Evolutionary conservation across 305 asterid genomes (phyloP).

Genomic region (Fraxinus angustifolia): DNA sequence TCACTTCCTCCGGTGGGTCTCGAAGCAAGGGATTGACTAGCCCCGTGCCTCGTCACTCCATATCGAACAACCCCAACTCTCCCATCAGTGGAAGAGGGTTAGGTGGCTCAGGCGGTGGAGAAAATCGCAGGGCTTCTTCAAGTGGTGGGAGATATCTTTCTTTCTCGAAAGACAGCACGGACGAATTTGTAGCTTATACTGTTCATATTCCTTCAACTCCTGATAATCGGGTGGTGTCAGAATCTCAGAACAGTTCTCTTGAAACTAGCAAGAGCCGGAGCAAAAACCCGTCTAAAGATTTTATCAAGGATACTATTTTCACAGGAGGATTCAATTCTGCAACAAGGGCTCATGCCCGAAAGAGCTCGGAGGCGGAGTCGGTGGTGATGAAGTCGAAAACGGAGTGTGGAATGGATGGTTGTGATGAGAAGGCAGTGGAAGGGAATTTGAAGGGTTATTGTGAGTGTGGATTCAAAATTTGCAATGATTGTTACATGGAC

Average conservation of each 20-base stretch:
- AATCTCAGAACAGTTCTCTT: slow-evolving; percentile 42
- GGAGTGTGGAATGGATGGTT: slow-evolving; percentile 68
- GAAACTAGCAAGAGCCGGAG: slow-evolving; percentile 43
- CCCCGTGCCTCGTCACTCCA: slow-evolving; percentile 68
- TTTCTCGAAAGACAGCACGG: slow-evolving; percentile 61
- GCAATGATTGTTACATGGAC: slow-evolving; percentile 68
- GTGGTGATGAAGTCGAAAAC: slow-evolving; percentile 42
- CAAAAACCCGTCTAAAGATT: slow-evolving; percentile 46
- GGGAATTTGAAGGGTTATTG: slow-evolving; percentile 45
- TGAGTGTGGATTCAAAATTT: slow-evolving; percentile 76
- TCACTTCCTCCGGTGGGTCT: slow-evolving; percentile 67
- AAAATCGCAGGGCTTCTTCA: slow-evolving; percentile 39
- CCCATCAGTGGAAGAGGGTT: slow-evolving; percentile 42
- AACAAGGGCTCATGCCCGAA: slow-evolving; percentile 66
- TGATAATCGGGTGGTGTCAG: slow-evolving; percentile 43
- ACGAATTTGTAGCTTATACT: slow-evolving; percentile 76
- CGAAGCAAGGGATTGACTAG: slow-evolving; percentile 60
- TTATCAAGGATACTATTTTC: slow-evolving; percentile 66
- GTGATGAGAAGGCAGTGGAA: slow-evolving; percentile 60
- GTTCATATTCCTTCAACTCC: slow-evolving; percentile 91
- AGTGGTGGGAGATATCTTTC: slow-evolving; percentile 61
- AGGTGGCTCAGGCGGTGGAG: slow-evolving; percentile 33
- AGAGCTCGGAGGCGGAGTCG: slow-evolving; percentile 49
- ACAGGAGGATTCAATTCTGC: slow-evolving; percentile 83
- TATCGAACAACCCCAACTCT: slow-evolving; percentile 64